phyloP scores from a whole-genome alignment of 768 basidiomycete genomes.

The Mycena pura region DNA sequence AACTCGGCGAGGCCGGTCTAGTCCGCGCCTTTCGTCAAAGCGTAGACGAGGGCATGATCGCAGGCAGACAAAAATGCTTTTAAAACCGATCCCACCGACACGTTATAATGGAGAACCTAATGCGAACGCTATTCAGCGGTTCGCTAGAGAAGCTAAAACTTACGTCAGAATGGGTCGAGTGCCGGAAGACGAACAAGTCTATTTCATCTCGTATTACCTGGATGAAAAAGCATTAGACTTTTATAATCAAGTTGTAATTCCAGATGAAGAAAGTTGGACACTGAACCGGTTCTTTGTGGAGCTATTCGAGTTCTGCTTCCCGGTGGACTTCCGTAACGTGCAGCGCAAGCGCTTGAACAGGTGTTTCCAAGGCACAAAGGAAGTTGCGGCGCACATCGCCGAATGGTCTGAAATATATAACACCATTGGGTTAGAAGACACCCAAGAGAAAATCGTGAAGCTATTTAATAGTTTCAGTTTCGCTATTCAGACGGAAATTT shows the following conservation, averaged over 20 bases:
- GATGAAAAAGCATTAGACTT: conserved; percentile 36
- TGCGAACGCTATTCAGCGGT: conserved; percentile 29
- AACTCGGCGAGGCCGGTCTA: background rate
- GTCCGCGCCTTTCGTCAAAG: background rate
- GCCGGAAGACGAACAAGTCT: conserved; percentile 14
- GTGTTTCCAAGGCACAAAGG: conserved; percentile 8
- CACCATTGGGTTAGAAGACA: conserved; percentile 26
- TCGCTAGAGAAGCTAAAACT: conserved; percentile 32
- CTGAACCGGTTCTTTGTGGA: conserved; percentile 37
- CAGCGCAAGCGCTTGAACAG: background rate
- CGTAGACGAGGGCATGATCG: background rate
- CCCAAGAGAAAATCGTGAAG: conserved; percentile 27
- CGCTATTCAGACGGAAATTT: too few species aligned
- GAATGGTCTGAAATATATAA: too few species aligned
- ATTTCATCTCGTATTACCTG: conserved; percentile 33
- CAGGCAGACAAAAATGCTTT: conserved; percentile 3
- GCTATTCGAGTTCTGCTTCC: conserved; percentile 46
- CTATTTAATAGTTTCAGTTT: conserved; percentile 32
- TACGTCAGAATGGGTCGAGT: conserved; percentile 30
- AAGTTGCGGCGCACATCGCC: too few species aligned
- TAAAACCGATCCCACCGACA: too few species aligned
- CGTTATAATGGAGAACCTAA: too few species aligned
- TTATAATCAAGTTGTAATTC: conserved; percentile 32
- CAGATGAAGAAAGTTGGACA: conserved; percentile 26
- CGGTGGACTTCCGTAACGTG: conserved; percentile 28